Evolutionary conservation across 768 basidiomycete genomes (phyloP).

Genomic region (Fistulinella prunicolor): DNA sequence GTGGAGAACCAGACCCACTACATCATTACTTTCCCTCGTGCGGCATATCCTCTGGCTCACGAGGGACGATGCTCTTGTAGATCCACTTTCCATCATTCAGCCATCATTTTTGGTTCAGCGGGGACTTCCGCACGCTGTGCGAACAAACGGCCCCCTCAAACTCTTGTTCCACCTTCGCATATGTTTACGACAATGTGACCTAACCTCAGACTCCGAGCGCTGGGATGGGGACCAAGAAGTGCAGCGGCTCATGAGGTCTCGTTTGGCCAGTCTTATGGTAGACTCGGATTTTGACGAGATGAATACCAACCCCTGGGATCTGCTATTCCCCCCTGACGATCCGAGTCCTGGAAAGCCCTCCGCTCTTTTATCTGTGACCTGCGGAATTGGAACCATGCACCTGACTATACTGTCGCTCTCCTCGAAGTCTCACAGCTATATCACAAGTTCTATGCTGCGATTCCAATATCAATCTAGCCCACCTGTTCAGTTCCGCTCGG

Average conservation of each 20-base stretch:
- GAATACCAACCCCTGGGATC: constrained; percentile 19
- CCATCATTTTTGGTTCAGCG: constrained; percentile 81
- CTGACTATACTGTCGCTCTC: constrained; percentile 21
- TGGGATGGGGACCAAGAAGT: constrained; percentile 31
- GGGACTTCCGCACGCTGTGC: constrained; percentile 63
- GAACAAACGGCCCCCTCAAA: constrained; percentile 68
- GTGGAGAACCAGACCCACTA: constrained; percentile 30
- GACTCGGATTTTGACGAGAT: constrained; percentile 43
- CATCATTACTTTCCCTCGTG: constrained; percentile 40
- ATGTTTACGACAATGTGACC: constrained; percentile 47
- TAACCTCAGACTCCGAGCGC: constrained; percentile 3
- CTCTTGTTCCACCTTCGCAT: constrained; percentile 74
- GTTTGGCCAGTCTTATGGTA: constrained; percentile 35
- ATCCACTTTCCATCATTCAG: constrained; percentile 80
- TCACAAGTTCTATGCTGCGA: constrained; percentile 25
- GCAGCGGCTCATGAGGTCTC: constrained; percentile 36
- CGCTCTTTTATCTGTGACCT: constrained; percentile 10
- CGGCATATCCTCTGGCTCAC: constrained; percentile 50
- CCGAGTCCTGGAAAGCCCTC: constrained; percentile 5
- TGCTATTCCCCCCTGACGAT: constrained; percentile 18
- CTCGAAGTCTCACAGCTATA: constrained; percentile 21
- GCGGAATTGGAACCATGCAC: constrained; percentile 16
- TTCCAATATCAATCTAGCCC: constrained; percentile 22
- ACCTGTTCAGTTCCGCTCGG: constrained; percentile 7
- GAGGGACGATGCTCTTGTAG: constrained; percentile 50